Base-by-base conservation (phyloP, 305 asterid species). In the Caryopteris hybrid region DNA sequence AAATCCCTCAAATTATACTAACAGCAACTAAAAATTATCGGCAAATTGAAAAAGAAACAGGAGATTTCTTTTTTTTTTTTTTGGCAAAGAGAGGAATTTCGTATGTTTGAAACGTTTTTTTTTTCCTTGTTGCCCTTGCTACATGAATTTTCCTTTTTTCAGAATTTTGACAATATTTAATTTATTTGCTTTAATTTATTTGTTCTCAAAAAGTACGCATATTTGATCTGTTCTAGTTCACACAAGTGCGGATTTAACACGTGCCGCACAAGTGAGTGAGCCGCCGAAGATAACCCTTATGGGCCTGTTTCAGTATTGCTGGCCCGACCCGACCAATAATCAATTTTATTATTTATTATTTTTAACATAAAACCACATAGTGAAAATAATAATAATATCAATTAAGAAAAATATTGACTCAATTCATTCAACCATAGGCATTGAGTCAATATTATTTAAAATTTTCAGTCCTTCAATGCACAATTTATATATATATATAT, bases 181-280 rank as follows among this genome's bases (percentile, higher is more conserved):
- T 66, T 42, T 17, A 23, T 67, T 46, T 38, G 27, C 45, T 66
- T 66, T 39, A 23, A 51, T 66, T 54, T 66, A 66, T 52, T 53
- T 63, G 42, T 23, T 18, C 57, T 41, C 45, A 21, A 3, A 62
- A 62, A 27, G 56, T 45, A 25, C 25, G 56, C 47, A 54, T 68
- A 50, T 68, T 53, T 68, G 73, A 58, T 55, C 38, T 68, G 63
- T 68, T 68, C n/a, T 42, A 38, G 76, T 53, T 62, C 76, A 43
- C 70, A 41, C n/a, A n/a, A 59, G 71, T 79, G 70, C 74, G 72
- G 56, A 11, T 45, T 54, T 14, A 63, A 69, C 85, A 74, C 83
- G 83, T 81, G 79, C 74, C 72, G 31, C 72, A 61, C 79, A 65
- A 50, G 71, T 68, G 58, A 39, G 36, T 11, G 2, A 34, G 9